These are phyloP conservation scores for Pseudohalonectria lignicola DNA, from an alignment of 2,329 filamentous ascomycete genomes.

Conservation along the genomic window DNA sequence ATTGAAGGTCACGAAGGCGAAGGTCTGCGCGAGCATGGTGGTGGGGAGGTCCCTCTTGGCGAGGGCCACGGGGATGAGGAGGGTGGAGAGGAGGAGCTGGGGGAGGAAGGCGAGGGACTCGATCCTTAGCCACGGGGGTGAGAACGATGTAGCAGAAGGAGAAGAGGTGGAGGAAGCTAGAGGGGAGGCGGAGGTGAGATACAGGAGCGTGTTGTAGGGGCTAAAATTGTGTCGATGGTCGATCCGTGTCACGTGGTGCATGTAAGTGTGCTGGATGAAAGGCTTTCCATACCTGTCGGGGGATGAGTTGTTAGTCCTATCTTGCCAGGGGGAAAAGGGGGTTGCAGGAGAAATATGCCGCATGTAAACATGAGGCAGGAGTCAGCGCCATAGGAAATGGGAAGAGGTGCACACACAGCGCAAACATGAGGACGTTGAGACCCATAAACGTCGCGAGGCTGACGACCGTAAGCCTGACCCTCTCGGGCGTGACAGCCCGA, in stretches of 20 bases:
- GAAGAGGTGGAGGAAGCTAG: conserved; percentile 31
- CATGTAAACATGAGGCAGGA: too few species aligned
- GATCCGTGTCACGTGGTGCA: conserved; percentile 85
- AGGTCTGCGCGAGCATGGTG: conserved; percentile 89
- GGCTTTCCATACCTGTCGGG: conserved; percentile 67
- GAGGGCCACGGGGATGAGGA: conserved; percentile 58
- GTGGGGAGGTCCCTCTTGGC: conserved; percentile 73
- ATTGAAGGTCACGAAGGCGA: conserved; percentile 95
- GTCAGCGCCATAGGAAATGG: too few species aligned
- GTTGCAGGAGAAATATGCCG: too few species aligned
- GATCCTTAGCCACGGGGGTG: too few species aligned
- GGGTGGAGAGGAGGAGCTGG: conserved; percentile 68
- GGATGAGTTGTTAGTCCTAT: too few species aligned
- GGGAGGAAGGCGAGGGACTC: conserved; percentile 84
- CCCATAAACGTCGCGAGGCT: conserved; percentile 63
- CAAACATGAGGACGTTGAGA: conserved; percentile 73
- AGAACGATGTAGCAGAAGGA: conserved; percentile 15
- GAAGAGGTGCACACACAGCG: conserved; percentile 38
- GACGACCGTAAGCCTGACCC: conserved; percentile 46
- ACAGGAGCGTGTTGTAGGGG: conserved; percentile 85
- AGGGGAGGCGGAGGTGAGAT: conserved; percentile 62
- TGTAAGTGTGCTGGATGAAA: conserved; percentile 82
- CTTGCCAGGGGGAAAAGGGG: too few species aligned
- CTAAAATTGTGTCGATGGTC: conserved; percentile 99
- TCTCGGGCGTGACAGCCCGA: conserved; percentile 38